A percentile compares a stretch with the other conserved stretches of the same genome.
Evolutionary conservation across 2,329 filamentous ascomycete genomes (phyloP).

Genomic region (Trichophyton simii): DNA sequence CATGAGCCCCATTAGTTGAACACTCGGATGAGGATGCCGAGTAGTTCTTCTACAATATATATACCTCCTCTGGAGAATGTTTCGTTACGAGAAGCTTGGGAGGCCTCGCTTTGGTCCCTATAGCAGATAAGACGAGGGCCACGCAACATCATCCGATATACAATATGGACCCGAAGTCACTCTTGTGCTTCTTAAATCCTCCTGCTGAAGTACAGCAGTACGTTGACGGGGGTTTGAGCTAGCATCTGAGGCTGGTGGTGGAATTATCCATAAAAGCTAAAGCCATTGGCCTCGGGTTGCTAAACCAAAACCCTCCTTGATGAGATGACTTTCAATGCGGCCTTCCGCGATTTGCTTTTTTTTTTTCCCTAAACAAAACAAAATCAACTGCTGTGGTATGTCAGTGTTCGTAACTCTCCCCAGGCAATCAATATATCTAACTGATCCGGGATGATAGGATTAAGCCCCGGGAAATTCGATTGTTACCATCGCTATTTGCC

Average conservation of each 20-base stretch:
- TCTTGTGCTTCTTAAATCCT: neutral
- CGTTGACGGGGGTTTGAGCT: neutral
- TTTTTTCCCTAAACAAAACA: neutral
- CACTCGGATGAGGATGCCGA: neutral
- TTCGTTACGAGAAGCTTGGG: neutral
- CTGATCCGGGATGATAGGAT: neutral
- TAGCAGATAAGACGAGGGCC: neutral
- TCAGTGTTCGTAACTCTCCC: neutral
- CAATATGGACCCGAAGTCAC: neutral
- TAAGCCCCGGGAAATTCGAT: neutral
- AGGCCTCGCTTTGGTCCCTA: neutral
- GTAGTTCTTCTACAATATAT: neutral
- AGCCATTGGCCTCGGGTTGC: neutral
- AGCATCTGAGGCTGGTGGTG: neutral
- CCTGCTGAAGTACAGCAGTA: neutral
- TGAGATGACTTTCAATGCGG: neutral
- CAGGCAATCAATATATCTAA: neutral
- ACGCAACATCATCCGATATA: neutral
- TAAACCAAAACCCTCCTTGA: neutral
- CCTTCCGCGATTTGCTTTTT: neutral
- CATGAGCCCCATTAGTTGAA: neutral
- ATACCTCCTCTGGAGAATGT: neutral
- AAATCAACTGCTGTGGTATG: neutral
- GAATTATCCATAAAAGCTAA: neutral
- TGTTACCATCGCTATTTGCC: neutral